phyloP scores from a whole-genome alignment of 441 rosid species.

The Manihot esculenta region DNA sequence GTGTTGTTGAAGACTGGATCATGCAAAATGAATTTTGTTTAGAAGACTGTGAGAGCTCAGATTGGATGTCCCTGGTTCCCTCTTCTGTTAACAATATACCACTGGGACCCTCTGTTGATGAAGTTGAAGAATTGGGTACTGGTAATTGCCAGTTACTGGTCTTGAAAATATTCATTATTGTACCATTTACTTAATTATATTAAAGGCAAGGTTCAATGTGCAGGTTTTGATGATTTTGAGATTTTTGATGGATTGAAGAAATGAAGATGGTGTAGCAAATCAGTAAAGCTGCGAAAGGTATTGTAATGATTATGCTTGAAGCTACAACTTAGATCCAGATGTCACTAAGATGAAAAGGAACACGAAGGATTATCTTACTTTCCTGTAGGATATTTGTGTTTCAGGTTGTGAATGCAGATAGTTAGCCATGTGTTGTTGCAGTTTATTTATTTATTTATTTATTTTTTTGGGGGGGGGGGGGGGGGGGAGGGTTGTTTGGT shows the following conservation, averaged over 20 bases:
- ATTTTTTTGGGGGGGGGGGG: no score
- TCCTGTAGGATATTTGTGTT: not conserved
- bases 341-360: not conserved
- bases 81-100: slow-evolving; percentile 35
- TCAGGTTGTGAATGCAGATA: not conserved
- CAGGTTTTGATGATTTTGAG: slow-evolving; percentile 83
- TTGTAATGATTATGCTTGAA: slow-evolving; percentile 2
- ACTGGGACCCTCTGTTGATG: slow-evolving; percentile 46
- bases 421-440: no score
- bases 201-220: slow-evolving; percentile 17
- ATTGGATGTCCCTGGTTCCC: slow-evolving; percentile 72
- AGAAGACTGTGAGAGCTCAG: slow-evolving; percentile 54
- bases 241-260: slow-evolving; percentile 50
- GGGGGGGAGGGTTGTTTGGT: no score
- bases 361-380: not conserved
- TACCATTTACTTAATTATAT: not conserved
- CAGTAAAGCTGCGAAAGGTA: slow-evolving; percentile 7
- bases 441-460: no score
- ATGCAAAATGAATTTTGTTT: slow-evolving; percentile 39
- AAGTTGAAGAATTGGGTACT: slow-evolving; percentile 53
- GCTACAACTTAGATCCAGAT: not conserved
- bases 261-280: slow-evolving; percentile 19
- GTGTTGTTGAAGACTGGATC: slow-evolving; percentile 73
- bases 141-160: slow-evolving; percentile 44
- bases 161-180: not conserved